Evolutionary conservation across 768 basidiomycete genomes (phyloP).

Genomic region (Tephrocybe sp.): DNA sequence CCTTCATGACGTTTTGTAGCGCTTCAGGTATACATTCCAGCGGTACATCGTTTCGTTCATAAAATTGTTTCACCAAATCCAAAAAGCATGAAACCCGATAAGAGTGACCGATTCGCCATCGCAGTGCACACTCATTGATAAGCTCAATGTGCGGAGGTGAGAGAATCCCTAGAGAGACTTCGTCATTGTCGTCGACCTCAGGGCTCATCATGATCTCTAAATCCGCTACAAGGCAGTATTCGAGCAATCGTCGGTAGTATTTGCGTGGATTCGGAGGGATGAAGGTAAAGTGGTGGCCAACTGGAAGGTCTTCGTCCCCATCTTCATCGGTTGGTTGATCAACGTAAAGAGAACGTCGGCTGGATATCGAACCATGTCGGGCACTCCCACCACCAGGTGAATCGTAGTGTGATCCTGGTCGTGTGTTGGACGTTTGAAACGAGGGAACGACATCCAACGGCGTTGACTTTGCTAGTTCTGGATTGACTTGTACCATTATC

Average conservation of each 20-base stretch:
- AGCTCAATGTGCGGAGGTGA: constrained; percentile 76
- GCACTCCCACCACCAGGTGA: constrained; percentile 30
- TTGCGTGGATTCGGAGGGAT: constrained; percentile 87
- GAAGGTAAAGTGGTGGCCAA: constrained; percentile 80
- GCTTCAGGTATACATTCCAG: constrained; percentile 94
- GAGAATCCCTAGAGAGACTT: constrained; percentile 91
- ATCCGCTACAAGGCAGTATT: constrained; percentile 79
- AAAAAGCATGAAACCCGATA: constrained; percentile 80
- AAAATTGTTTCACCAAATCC: constrained; percentile 82
- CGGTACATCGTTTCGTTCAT: constrained; percentile 87
- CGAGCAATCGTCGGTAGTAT: constrained; percentile 82
- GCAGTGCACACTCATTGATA: constrained; percentile 80
- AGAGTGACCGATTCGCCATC: constrained; percentile 85
- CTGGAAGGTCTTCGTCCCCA: constrained; percentile 67
- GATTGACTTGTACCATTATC: constrained; percentile 81
- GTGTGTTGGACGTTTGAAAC: constrained; percentile 44
- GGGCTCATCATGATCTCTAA: constrained; percentile 87
- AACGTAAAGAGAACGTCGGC: constrained; percentile 58
- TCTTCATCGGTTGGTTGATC: constrained; percentile 37
- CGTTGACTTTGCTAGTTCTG: constrained; percentile 79
- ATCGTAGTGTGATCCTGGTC: constrained; percentile 59
- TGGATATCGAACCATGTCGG: constrained; percentile 64
- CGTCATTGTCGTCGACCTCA: constrained; percentile 90
- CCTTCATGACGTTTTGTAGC: constrained; percentile 66
- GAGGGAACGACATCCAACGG: constrained; percentile 50